phyloP scores from a whole-genome alignment of 2,329 filamentous ascomycete species.

The Talaromyces sp. region DNA sequence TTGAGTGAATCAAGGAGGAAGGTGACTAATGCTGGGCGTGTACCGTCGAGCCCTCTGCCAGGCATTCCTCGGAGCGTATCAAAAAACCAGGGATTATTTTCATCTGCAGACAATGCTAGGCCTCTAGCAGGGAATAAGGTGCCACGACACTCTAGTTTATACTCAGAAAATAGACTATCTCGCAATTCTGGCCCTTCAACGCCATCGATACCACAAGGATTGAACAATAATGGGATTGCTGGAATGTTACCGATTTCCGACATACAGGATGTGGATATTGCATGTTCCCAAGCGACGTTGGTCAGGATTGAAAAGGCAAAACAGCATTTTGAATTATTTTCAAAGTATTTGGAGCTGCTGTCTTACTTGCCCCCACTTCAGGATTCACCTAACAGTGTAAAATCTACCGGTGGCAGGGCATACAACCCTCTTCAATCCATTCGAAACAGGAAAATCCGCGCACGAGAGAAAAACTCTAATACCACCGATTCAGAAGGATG shows the following conservation, averaged over 20 bases:
- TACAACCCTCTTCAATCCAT: slow-evolving; percentile 95
- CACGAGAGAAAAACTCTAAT: slow-evolving; percentile 70
- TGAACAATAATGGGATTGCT: not conserved
- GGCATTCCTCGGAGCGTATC: slow-evolving; percentile 34
- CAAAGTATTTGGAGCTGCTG: slow-evolving; percentile 79
- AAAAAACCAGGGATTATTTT: slow-evolving; percentile 23
- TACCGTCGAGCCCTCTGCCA: slow-evolving; percentile 51
- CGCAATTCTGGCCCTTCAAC: not conserved
- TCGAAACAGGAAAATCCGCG: slow-evolving; percentile 80
- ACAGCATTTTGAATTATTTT: slow-evolving; percentile 77
- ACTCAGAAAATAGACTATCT: slow-evolving; percentile 21
- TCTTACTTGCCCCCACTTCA: slow-evolving; percentile 70
- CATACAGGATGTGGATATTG: slow-evolving; percentile 33
- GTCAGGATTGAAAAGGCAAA: slow-evolving; percentile 80
- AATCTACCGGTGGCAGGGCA: slow-evolving; percentile 52
- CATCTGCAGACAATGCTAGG: slow-evolving; percentile 21
- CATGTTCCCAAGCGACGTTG: slow-evolving; percentile 74
- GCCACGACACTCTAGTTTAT: slow-evolving; percentile 25
- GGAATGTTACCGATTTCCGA: slow-evolving; percentile 28
- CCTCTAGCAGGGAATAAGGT: not conserved
- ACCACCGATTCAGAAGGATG: slow-evolving; percentile 75
- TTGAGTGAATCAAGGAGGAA: slow-evolving; percentile 73
- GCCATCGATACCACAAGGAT: slow-evolving; percentile 4
- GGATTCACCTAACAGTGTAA: slow-evolving; percentile 16
- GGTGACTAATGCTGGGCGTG: slow-evolving; percentile 53